These are phyloP conservation scores for Trichoderma gracile DNA, from an alignment of 2,329 filamentous ascomycete species.

Conservation along the genomic window DNA sequence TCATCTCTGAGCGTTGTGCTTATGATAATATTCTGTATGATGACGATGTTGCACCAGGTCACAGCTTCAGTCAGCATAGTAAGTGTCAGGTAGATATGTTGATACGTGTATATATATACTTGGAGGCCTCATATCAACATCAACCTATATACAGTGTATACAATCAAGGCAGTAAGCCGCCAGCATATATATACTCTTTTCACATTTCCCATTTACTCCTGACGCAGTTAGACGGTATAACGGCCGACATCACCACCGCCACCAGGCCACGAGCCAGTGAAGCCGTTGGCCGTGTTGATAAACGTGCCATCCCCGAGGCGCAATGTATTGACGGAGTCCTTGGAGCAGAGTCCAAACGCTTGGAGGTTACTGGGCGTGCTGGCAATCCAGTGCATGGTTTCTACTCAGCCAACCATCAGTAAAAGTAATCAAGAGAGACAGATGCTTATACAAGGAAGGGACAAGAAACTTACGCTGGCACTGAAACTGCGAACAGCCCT, in stretches of 20 bases:
- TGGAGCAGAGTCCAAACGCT: constrained; percentile 46
- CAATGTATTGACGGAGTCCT: constrained; percentile 40
- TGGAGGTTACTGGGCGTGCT: constrained; percentile 43
- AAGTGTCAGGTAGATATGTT: too few relatives aligned
- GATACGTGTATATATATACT: too few relatives aligned
- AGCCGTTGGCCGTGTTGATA: constrained; percentile 37
- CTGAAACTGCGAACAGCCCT: constrained; percentile 37
- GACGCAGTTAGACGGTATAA: constrained; percentile 35
- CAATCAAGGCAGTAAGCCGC: constrained; percentile 33
- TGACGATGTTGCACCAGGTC: too few relatives aligned
- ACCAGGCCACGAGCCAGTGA: constrained; percentile 40
- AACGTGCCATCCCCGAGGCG: constrained; percentile 41
- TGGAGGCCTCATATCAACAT: too few relatives aligned
- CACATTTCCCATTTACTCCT: constrained; percentile 34
- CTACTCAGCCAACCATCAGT: constrained; percentile 24
- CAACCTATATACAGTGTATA: too few relatives aligned
- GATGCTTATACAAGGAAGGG: too few relatives aligned
- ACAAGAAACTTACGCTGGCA: constrained; percentile 38
- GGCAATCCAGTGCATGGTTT: constrained; percentile 44
- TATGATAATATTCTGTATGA: too few relatives aligned
- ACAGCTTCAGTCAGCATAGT: too few relatives aligned
- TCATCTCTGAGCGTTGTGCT: too few relatives aligned
- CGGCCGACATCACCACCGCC: constrained; percentile 41
- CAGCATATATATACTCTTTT: constrained; percentile 30
- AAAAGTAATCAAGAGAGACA: neutral